Evolutionary conservation across 148 eudicot species (phyloP), one percentile per base, ranked within the genome.

Genomic region (Polygonum aviculare): DNA sequence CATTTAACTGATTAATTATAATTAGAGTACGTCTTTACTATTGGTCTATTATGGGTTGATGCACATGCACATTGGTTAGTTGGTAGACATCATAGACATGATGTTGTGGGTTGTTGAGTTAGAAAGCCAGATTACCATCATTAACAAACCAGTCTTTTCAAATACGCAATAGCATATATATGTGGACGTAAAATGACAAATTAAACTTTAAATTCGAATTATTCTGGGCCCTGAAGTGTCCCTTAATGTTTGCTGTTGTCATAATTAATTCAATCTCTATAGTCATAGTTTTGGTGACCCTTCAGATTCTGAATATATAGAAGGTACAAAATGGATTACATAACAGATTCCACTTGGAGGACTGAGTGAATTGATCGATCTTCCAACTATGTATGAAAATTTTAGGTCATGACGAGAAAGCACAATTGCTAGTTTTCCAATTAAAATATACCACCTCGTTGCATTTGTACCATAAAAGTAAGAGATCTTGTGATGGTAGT

Each of bases 401-500:
- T 65, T 67, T 67, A 67, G 72, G 72, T 67, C 41, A 35, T 67
- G 72, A 67, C 72, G 72, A 35, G 44, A 67, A 67, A 67, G 3
- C 45, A 5, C 16, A 36, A 5, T 67, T 67, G 41, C n/a, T 38
- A 36, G 10, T 67, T 67, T 33, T 38, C 21, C 45, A 35, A 67
- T 67, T 67, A 67, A 6, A 67, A 35, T 35, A 65, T 4, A 22
- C 14, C 69, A 22, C 31, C 38, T 38, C 45, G 12, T 62, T 62
- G 38, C 38, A 62, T 26, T 62, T 62, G 38, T 12, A 62, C 31
- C 16, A 0, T 26, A 62, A 62, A 62, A 62, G 69, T 62, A 26
- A 62, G 69, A 26, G 31, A 62, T 26, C 36, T 62, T 62, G 69
- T 62, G 69, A 31, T 67, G 72, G 72, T 67, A 9, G 72, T 67